Evolutionary conservation across 306 rosid genomes (phyloP), one percentile per base, ranked within the genome.

Genomic region (Sindora glabra): DNA sequence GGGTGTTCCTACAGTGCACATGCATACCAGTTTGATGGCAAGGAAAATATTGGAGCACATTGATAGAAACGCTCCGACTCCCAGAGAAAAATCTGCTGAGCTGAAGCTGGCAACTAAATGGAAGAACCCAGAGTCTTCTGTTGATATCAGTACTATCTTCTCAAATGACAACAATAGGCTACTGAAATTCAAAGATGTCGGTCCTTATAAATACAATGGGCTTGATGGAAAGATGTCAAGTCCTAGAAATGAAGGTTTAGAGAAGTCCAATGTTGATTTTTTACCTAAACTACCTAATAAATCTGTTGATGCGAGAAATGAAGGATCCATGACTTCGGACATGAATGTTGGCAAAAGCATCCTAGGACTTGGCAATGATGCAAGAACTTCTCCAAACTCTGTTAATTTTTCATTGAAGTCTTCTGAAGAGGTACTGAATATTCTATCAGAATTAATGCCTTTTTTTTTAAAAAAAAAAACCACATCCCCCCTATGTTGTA

Each of bases 1-100:
- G 8, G 65, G 85, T 46, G 54, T 29, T 45, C 87, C 79, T 26
- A 71, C 75, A 0, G 85, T 81, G 37, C 95, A 74, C 74, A 81
- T 73, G 64, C 88, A 77, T 65, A 66, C 88, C 37, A 77, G 83
- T 76, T 84, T 75, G 78, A 75, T 91, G 78, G 95, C 96, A 32
- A 81, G 82, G 81, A 74, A 82, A 61, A 91, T 91, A 59, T 73
- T 91, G 77, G 96, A 91, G 60, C 98, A 83, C 65, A 65, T 88
- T 42, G 84, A 79, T 68, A 79, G 96, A 88, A 81, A 68, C 59
- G 48, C 70, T 7, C 83, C 95, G 39, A 88, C 96, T 62, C 90
- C 90, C 15, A 89, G 70, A 62, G 88, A 83, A 27, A 91, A 88
- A 78, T 75, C 79, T 15, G 81, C 77, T 16, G 98, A 91, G 82